A percentile compares a stretch with the other conserved stretches of the same genome.
These are phyloP conservation scores for Colletotrichum gigasporum DNA, from an alignment of 2,329 filamentous ascomycete species.

Conservation along the genomic window DNA sequence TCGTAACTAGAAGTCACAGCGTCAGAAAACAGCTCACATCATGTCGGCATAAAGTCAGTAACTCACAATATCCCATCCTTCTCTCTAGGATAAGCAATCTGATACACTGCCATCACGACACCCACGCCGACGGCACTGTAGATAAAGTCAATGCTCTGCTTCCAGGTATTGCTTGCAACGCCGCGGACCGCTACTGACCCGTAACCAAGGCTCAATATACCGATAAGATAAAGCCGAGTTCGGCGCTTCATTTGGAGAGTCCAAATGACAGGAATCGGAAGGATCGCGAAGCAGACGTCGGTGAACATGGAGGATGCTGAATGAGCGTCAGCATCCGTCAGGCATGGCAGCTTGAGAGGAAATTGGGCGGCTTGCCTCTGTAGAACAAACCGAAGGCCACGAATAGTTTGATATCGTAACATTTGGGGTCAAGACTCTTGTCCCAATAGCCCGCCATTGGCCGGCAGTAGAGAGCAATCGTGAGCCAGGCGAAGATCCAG, in stretches of 20 bases:
- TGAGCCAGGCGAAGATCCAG: too few species aligned
- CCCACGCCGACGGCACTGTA: constrained; percentile 49
- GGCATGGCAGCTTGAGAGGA: too few species aligned
- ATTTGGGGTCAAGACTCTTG: constrained; percentile 14
- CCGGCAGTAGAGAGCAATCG: constrained; percentile 12
- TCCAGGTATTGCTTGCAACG: too few species aligned
- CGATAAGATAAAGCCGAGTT: constrained; percentile 49
- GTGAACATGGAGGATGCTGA: constrained; percentile 51
- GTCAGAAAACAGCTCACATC: too few species aligned
- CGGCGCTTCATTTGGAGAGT: constrained; percentile 47
- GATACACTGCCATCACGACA: constrained; percentile 47
- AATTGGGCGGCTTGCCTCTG: not conserved
- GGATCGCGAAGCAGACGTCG: constrained; percentile 51
- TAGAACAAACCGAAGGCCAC: constrained; percentile 8
- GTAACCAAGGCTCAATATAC: constrained; percentile 26
- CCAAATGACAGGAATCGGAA: constrained; percentile 54
- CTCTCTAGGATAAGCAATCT: constrained; percentile 36
- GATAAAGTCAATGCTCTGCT: constrained; percentile 30
- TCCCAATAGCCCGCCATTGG: constrained; percentile 7
- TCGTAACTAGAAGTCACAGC: too few species aligned
- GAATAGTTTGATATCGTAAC: constrained; percentile 11
- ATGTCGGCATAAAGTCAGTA: too few species aligned
- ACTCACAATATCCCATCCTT: not conserved
- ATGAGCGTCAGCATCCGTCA: not conserved
- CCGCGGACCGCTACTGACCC: constrained; percentile 47